Base-by-base conservation (phyloP, 768 basidiomycete genomes). In the Mycena latifolia region DNA sequence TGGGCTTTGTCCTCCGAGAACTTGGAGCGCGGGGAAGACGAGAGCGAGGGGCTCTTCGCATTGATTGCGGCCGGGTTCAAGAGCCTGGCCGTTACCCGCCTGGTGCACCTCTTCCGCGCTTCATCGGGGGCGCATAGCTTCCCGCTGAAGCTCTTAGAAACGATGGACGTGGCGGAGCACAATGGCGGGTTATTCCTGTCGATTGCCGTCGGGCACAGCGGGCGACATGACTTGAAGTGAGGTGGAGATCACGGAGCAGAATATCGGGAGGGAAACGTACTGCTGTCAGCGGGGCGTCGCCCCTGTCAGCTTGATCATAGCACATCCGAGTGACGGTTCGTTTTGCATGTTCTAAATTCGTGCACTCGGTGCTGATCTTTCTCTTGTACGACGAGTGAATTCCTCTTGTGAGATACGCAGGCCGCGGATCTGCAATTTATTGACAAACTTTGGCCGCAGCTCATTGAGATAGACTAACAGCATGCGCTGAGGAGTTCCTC, bases 1-100 rank as follows among this genome's bases (percentile, higher is more conserved):
- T 71, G 69, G 66, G 69, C 67, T 5, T 68, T 71, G 28, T 68
- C 66, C 3, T 63, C 61, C 28, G 69, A 71, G 37, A 71, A 71
- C 28, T 68, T 64, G 24, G 51, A 63, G 53, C 69, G 69, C 22
- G 29, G 47, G 10, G 57, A 55, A 17, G 56, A 71, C 15, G 69
- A 71, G 37, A 57, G 62, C 24, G 62, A 67, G 2, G 69, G 69
- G 17, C 63, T 71, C 27, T 70, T 71, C 25, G 58, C 54, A 1
- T 37, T 71, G 53, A 56, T 71, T 58, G 58, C 58, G 12, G 61
- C 62, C 20, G 66, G 64, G 39, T 71, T 71, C 58, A 63, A 63
- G 27, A 61, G 59, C 45, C 54, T 71, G 3, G 69, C 66, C 18
- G 67, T 67, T 53, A 67, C 66, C 17, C 55, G 66, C 22, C 53